A percentile compares a stretch with the other conserved stretches of the same genome.
Conservation (phyloP, 495 filamentous ascomycete species). For the Trichoderma virens region DNA sequence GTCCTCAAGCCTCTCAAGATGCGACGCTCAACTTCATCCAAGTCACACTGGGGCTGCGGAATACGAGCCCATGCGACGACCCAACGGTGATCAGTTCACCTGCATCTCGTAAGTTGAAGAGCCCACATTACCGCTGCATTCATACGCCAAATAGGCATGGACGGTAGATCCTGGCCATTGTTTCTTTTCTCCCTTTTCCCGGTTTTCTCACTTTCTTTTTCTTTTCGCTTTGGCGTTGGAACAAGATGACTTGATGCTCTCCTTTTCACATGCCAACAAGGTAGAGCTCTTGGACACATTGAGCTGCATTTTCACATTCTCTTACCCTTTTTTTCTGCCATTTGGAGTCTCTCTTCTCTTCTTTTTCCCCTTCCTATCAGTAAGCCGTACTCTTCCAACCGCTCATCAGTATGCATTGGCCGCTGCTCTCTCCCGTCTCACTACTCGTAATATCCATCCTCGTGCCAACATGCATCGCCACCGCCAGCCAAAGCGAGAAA, state of each 20-base stretch:
- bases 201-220: neutral
- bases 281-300: too few relatives aligned
- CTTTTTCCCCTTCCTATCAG: neutral
- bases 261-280: neutral
- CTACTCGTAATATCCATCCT: neutral
- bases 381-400: neutral
- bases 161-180: neutral
- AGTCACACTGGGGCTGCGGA: neutral
- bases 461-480: neutral
- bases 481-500: neutral
- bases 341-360: neutral
- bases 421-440: neutral
- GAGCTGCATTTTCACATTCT: too few relatives aligned
- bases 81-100: constrained; percentile 1
- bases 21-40: too few relatives aligned
- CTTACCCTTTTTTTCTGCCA: neutral
- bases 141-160: neutral
- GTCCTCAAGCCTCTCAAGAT: too few relatives aligned
- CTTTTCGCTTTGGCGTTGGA: neutral
- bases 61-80: neutral
- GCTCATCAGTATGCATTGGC: neutral
- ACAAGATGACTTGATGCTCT: neutral
- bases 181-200: neutral
- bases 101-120: neutral
- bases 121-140: neutral